These are phyloP conservation scores for Lactarius indigo DNA, from an alignment of 768 basidiomycete genomes.

Conservation along the genomic window DNA sequence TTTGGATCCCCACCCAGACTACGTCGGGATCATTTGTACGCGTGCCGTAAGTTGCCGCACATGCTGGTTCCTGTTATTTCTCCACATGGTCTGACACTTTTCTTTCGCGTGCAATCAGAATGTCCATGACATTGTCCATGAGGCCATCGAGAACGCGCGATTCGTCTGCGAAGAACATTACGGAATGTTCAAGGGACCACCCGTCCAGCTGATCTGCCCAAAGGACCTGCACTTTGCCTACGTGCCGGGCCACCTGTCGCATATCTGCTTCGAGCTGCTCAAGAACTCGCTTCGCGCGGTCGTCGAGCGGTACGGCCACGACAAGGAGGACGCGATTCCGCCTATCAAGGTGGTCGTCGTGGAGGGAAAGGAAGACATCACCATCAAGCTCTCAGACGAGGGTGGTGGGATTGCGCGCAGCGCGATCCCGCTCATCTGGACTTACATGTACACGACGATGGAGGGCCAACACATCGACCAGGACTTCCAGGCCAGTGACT, in stretches of 20 bases:
- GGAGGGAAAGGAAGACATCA: slow-evolving; percentile 97
- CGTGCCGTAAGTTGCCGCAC: slow-evolving; percentile 56
- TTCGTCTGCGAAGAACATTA: slow-evolving; percentile 96
- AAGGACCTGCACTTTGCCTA: slow-evolving; percentile 84
- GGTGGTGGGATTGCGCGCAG: slow-evolving; percentile 90
- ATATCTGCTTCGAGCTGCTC: slow-evolving; percentile 94
- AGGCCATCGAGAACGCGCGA: slow-evolving; percentile 96
- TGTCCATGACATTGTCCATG: slow-evolving; percentile 95
- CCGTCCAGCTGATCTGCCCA: slow-evolving; percentile 95
- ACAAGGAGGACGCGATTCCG: slow-evolving; percentile 74
- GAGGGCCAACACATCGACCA: slow-evolving; percentile 64
- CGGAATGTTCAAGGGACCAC: slow-evolving; percentile 90
- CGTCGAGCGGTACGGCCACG: slow-evolving; percentile 86
- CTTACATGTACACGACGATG: slow-evolving; percentile 96
- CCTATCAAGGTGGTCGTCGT: slow-evolving; percentile 94
- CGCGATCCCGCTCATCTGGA: slow-evolving; percentile 95
- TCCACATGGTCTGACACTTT: neutral
- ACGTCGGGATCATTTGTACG: slow-evolving; percentile 97
- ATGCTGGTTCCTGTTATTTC: neutral
- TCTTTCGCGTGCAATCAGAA: slow-evolving; percentile 46
- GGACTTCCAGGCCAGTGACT: slow-evolving; percentile 82
- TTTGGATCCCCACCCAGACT: slow-evolving; percentile 82
- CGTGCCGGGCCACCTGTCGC: slow-evolving; percentile 93
- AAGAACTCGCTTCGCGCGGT: slow-evolving; percentile 98
- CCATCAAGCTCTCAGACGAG: slow-evolving; percentile 98